Conservation (phyloP, 768 basidiomycete genomes). For the Boletus subparvulus region DNA sequence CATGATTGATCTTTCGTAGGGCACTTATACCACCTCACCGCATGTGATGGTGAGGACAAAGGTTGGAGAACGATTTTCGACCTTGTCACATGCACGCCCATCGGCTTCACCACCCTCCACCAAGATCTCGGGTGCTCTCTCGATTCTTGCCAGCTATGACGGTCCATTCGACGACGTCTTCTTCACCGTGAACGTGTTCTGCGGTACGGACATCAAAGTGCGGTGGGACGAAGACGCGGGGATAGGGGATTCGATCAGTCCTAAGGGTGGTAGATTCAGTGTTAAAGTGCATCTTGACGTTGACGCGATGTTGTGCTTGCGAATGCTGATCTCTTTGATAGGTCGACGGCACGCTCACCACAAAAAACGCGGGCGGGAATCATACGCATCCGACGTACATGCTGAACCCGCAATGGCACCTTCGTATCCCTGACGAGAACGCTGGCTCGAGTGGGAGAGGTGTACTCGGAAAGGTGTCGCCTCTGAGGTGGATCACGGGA, state of each 20-base stretch:
- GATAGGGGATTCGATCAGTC: not conserved
- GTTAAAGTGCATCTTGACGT: conserved; percentile 12
- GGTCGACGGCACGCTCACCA: conserved; percentile 63
- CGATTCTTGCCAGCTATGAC: conserved; percentile 68
- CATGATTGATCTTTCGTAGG: conserved; percentile 25
- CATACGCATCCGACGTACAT: conserved; percentile 77
- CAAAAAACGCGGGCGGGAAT: conserved; percentile 82
- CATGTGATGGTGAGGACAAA: conserved; percentile 38
- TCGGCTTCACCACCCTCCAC: conserved; percentile 11
- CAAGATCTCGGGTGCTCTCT: conserved; percentile 41
- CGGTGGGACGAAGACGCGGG: conserved; percentile 47
- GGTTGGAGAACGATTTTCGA: conserved; percentile 26
- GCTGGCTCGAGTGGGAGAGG: conserved; percentile 2
- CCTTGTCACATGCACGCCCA: not conserved
- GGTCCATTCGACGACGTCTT: conserved; percentile 58
- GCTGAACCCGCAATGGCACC: conserved; percentile 85
- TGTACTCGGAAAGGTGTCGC: not conserved
- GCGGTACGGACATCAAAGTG: conserved; percentile 31
- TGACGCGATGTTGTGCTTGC: not conserved
- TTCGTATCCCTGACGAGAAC: conserved; percentile 50
- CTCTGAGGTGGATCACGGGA: not conserved
- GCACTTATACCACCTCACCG: conserved; percentile 45
- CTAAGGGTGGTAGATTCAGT: conserved; percentile 6
- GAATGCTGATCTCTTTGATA: conserved; percentile 28
- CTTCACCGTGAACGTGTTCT: conserved; percentile 66